Conservation (phyloP, 1,139 yeast genomes). For the Insectozyma bohioensis region DNA sequence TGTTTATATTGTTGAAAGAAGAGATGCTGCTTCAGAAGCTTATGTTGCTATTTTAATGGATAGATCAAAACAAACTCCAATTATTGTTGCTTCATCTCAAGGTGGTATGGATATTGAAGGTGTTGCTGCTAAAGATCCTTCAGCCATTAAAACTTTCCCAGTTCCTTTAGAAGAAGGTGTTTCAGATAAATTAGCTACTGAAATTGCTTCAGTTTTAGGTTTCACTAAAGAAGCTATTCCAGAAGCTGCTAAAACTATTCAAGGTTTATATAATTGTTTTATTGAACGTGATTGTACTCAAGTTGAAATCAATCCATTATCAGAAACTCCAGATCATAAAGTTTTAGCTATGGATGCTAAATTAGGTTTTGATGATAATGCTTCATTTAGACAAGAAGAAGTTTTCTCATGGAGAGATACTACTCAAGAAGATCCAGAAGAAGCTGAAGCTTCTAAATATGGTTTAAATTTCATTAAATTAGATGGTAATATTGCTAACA, state of each 20-base stretch:
- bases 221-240: constrained; percentile 76
- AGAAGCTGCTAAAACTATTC: constrained; percentile 85
- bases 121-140: constrained; percentile 90
- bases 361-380: constrained; percentile 96
- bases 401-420: constrained; percentile 96
- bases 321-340: constrained; percentile 87
- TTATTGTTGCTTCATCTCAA: constrained; percentile 93
- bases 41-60: constrained; percentile 94
- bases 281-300: constrained; percentile 93
- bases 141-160: constrained; percentile 87
- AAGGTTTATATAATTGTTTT: constrained; percentile 86
- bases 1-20: constrained; percentile 93
- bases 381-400: constrained; percentile 91
- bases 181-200: constrained; percentile 70
- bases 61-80: constrained; percentile 85
- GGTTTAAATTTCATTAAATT: constrained; percentile 96
- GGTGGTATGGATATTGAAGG: constrained; percentile 99
- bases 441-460: constrained; percentile 85
- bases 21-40: constrained; percentile 91
- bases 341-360: constrained; percentile 99
- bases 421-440: constrained; percentile 98
- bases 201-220: constrained; percentile 79
- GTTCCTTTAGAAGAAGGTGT: constrained; percentile 79
- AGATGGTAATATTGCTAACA: constrained; percentile 97
- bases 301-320: constrained; percentile 96